A percentile compares a stretch with the other conserved stretches of the same genome.
These are phyloP conservation scores for Penicillium subrubescens DNA, from an alignment of 495 filamentous ascomycete genomes.

Conservation along the genomic window DNA sequence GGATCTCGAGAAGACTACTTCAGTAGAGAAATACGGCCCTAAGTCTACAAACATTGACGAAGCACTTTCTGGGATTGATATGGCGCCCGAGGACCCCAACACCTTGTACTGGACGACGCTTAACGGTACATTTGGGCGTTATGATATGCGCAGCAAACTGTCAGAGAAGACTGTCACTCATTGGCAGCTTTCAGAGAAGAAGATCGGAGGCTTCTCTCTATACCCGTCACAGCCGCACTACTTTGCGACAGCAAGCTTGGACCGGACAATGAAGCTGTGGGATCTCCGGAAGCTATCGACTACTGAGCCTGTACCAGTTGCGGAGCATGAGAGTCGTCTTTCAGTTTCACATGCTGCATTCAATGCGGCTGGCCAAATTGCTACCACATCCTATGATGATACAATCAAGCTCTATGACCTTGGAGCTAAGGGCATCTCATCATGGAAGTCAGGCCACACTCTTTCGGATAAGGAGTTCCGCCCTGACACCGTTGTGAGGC, in stretches of 20 bases:
- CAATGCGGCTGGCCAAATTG: slow-evolving; percentile 78
- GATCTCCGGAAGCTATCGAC: slow-evolving; percentile 79
- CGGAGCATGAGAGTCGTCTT: slow-evolving; percentile 77
- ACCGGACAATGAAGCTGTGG: slow-evolving; percentile 89
- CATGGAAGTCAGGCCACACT: slow-evolving; percentile 64
- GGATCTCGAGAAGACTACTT: slow-evolving; percentile 76
- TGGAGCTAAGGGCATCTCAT: slow-evolving; percentile 52
- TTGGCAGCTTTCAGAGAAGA: slow-evolving; percentile 84
- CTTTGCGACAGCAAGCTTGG: slow-evolving; percentile 87
- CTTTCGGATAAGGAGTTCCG: slow-evolving; percentile 63
- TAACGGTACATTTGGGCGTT: slow-evolving; percentile 73
- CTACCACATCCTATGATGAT: slow-evolving; percentile 92
- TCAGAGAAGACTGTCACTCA: slow-evolving; percentile 54
- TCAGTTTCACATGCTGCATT: slow-evolving; percentile 92
- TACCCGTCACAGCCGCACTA: slow-evolving; percentile 78
- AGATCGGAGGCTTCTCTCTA: slow-evolving; percentile 91
- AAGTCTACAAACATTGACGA: slow-evolving; percentile 66
- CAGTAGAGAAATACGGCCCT: slow-evolving; percentile 78
- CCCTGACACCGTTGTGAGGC: slow-evolving; percentile 68
- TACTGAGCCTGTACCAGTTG: slow-evolving; percentile 66
- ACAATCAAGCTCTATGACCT: slow-evolving; percentile 91
- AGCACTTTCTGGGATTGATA: slow-evolving; percentile 79
- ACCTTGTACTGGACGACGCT: slow-evolving; percentile 86
- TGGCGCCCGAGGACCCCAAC: slow-evolving; percentile 69
- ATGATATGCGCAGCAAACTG: slow-evolving; percentile 67